Conservation (phyloP, 805 yeast species). For the Candida pseudofarinosa region DNA sequence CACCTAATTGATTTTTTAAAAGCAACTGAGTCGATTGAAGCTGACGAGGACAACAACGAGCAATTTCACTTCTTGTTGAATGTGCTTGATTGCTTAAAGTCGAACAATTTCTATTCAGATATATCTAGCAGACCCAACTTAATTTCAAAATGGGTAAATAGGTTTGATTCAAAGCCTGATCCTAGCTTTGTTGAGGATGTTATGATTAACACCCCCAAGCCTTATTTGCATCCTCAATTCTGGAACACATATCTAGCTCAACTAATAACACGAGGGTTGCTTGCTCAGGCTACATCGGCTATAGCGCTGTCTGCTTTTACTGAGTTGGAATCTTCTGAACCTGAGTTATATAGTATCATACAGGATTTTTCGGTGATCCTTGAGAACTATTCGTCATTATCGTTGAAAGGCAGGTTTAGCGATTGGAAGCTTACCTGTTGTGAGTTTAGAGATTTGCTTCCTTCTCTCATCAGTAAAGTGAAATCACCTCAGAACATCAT, state of each 20-base stretch:
- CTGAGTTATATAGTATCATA: slow-evolving; percentile 32
- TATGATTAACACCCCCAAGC: slow-evolving; percentile 40
- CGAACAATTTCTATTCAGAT: slow-evolving; percentile 42
- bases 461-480: slow-evolving; percentile 20
- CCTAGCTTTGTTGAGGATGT: slow-evolving; percentile 45
- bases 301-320: slow-evolving; percentile 42
- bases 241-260: slow-evolving; percentile 61
- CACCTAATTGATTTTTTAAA: slow-evolving; percentile 27
- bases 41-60: slow-evolving; percentile 19
- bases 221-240: slow-evolving; percentile 49
- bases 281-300: slow-evolving; percentile 50
- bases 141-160: slow-evolving; percentile 61
- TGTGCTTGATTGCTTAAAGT: slow-evolving; percentile 56
- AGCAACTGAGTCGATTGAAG: slow-evolving; percentile 17
- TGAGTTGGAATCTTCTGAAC: slow-evolving; percentile 26
- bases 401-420: slow-evolving; percentile 39
- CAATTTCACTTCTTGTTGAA: slow-evolving; percentile 41
- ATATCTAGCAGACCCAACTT: slow-evolving; percentile 39
- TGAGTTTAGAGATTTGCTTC: slow-evolving; percentile 43
- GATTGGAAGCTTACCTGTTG: slow-evolving; percentile 50
- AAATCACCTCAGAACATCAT: slow-evolving; percentile 19
- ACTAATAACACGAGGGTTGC: slow-evolving; percentile 57
- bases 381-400: slow-evolving; percentile 36
- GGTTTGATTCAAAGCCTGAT: slow-evolving; percentile 65
- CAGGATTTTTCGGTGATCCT: slow-evolving; percentile 39